Evolutionary conservation across 108 stramenopile species (phyloP), one percentile per base, ranked within the genome.

Genomic region (Aurantiochytrium sp.): DNA sequence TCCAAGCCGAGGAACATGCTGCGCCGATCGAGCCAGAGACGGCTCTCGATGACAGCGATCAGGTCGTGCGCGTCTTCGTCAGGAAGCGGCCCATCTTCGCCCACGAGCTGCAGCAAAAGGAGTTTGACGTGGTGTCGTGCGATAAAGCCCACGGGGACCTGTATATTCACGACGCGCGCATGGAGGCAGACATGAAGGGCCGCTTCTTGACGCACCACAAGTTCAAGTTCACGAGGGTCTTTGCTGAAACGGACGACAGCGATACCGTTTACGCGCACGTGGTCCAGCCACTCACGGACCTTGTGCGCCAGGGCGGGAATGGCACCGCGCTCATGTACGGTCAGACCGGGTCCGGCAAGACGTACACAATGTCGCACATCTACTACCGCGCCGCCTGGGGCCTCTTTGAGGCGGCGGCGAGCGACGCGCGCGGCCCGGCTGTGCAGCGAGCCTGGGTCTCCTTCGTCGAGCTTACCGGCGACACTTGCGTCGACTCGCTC

Each of bases 341-440:
- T 1, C 73, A 81, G 45, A 81, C 73, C 8, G 73, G 73, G 39
- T 48, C 42, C 19, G 73, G 73, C n/a, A 81, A 81, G 24, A 48
- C 73, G 45, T 81, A 81, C 2, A 81, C 73, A 39, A 81, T 81
- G 73, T 81, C 73, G 73, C 73, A 81, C 73, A 48, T 41, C 39
- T 81, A 81, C 73, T 48, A 81, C 12, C 39, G 73, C n/a, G 39
- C 45, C 6, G 39, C 73, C 12, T 41, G 45, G 45, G 39, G 27
- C 6, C 73, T 81, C 42, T 81, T 81, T 42, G 73, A 41, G 30
- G 45, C 42, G n/a, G 39, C 42, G 12, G 42, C 42, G 12, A 48
- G 12, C 8, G 10, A 65, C 24, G 59, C 10, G 32, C 3, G 24
- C 22, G 59, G 59, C 8, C 59, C 3, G 8, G 59, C 59, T 12